Evolutionary conservation across 75 land plant genomes (phyloP).

Genomic region (Pseudotsuga menziesii): DNA sequence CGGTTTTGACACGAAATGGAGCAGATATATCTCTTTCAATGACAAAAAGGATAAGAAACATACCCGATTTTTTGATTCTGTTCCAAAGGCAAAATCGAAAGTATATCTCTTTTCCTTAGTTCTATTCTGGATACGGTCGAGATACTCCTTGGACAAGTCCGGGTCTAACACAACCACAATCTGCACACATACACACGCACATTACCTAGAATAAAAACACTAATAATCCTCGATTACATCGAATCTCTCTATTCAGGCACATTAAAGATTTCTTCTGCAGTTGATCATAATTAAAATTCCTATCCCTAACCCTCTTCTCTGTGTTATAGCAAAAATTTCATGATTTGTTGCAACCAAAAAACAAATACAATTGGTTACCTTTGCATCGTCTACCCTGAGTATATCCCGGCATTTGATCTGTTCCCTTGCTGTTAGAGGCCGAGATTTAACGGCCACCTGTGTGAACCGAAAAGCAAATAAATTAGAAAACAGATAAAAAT

Average conservation of each 20-base stretch:
- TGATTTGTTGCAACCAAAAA: too few relatives aligned
- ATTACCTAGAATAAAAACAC: neutral
- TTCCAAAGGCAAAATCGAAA: slow-evolving; percentile 79
- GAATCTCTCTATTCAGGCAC: neutral
- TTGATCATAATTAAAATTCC: neutral
- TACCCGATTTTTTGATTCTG: slow-evolving; percentile 65
- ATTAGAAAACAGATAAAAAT: slow-evolving; percentile 1
- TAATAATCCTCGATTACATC: neutral
- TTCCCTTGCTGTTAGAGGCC: slow-evolving; percentile 59
- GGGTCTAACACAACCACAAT: slow-evolving; percentile 77
- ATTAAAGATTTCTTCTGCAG: neutral
- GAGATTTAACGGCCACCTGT: slow-evolving; percentile 91
- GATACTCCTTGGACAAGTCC: slow-evolving; percentile 71
- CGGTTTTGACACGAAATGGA: neutral
- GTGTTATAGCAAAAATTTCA: too few relatives aligned
- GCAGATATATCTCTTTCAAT: neutral
- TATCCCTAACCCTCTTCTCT: too few relatives aligned
- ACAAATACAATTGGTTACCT: slow-evolving; percentile 32
- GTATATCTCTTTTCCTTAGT: slow-evolving; percentile 69
- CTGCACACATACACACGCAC: slow-evolving; percentile 21
- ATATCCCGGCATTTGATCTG: slow-evolving; percentile 44
- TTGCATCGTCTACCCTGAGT: slow-evolving; percentile 59
- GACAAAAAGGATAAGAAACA: neutral
- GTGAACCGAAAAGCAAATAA: neutral
- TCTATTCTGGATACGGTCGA: slow-evolving; percentile 78